Evolutionary conservation across 192 early-diverging fungal genomes (phyloP), one percentile per base, ranked within the genome.

Genomic region (Dimargaris cristalligena): DNA sequence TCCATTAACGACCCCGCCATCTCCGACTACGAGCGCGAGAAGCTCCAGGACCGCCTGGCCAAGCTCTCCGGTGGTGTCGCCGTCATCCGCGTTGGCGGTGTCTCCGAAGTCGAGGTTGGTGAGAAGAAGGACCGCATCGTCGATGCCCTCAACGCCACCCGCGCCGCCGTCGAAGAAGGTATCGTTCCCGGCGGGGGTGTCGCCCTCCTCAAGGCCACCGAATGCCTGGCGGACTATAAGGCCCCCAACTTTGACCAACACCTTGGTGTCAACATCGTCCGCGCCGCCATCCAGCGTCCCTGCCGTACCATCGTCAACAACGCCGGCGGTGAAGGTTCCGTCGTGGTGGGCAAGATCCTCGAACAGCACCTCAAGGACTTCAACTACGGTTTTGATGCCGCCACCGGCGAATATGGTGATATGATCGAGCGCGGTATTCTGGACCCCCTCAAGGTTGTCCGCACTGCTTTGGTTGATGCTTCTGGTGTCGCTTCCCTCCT

Each of bases 81-180:
- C 55, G 95, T 99, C 63, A 97, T 99, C 71, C 92, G 90, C 71
- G 94, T 99, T 38, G 97, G 97, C 60, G 97, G 97, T 34, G 67
- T 87, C 33, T 94, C 91, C 28, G 97, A 99, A 76, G 90, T 99
- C 58, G 97, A 99, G 76, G 97, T 99, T 31, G 93, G 94, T 55
- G 97, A 99, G 75, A 99, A 98, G 89, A 99, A 99, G 84, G 97
- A 99, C 79, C 80, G 96, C 65, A 92, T 96, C 66, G 93, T 92
- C 62, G 97, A 99, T 73, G 92, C 97, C 26, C 75, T 99, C 61
- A 92, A 92, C 67, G 97, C 97, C 47, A 99, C 94, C 26, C 91
- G 94, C 63, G 94, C 94, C 41, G 97, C 97, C 52, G 94, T 98
- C 61, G 93, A 97, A 77, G 92, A 95, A 75, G 97, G 97, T 66